Percentiles rank a stretch among this genome's conserved stretches.
Evolutionary conservation across 202 grass and related monocot species (phyloP).

Genomic region (Panicum virgatum): DNA sequence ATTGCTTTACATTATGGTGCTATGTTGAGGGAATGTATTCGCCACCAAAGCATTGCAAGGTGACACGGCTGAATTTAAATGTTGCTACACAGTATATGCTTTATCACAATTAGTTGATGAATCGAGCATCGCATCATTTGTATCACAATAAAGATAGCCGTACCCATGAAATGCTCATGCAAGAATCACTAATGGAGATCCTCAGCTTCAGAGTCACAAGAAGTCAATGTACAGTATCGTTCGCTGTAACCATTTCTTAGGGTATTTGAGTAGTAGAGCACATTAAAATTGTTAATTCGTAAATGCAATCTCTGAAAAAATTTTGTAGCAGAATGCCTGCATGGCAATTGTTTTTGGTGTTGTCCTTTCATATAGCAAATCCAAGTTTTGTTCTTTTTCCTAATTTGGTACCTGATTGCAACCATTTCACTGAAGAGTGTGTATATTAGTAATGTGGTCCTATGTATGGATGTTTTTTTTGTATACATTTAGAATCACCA

Average conservation of each 20-base stretch:
- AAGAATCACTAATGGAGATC: slow-evolving; percentile 11
- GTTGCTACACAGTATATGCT: background rate
- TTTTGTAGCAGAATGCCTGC: background rate
- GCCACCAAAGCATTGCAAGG: slow-evolving; percentile 97
- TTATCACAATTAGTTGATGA: background rate
- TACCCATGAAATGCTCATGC: slow-evolving; percentile 1
- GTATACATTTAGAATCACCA: slow-evolving; percentile 14
- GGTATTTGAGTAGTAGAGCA: background rate
- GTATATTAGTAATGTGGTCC: background rate
- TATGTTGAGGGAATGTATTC: slow-evolving; percentile 99
- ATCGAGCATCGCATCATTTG: background rate
- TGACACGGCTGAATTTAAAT: slow-evolving; percentile 41
- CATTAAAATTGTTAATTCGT: background rate
- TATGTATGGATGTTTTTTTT: background rate
- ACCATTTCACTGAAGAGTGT: background rate
- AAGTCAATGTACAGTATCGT: background rate
- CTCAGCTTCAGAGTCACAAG: background rate
- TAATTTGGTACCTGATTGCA: background rate
- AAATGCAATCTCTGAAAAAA: background rate
- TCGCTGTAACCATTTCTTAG: background rate
- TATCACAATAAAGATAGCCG: background rate
- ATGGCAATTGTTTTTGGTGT: background rate
- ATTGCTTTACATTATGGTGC: slow-evolving; percentile 95
- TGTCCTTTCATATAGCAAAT: slow-evolving; percentile 10
- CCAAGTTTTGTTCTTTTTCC: background rate